Evolutionary conservation across 176 grass and related monocot species (phyloP).

Genomic region (Triticum turgidum): DNA sequence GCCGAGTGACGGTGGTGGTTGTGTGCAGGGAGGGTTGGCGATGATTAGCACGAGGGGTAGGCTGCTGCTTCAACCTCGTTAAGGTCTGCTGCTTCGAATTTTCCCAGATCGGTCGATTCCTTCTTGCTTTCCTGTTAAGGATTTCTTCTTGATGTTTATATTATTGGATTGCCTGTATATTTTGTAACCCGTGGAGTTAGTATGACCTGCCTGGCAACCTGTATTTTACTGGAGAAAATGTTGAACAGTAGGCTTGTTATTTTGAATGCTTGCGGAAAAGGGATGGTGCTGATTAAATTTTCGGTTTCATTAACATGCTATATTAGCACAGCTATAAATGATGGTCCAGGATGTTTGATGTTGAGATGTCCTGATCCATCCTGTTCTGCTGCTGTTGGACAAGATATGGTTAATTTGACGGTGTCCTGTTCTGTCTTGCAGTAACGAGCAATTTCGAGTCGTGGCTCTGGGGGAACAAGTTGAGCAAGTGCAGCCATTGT

Average conservation of each 20-base stretch:
- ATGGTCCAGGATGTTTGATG: conserved; percentile 97
- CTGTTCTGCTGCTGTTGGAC: conserved; percentile 80
- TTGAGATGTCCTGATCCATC: conserved; percentile 96
- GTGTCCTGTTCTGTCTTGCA: too few species aligned
- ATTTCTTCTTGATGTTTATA: neutral
- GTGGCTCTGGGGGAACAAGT: too few species aligned
- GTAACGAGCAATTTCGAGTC: too few species aligned
- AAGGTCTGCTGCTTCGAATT: too few species aligned
- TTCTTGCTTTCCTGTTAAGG: too few species aligned
- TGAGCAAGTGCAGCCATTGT: too few species aligned
- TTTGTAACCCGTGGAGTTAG: neutral
- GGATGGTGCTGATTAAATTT: conserved; percentile 18
- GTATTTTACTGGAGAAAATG: conserved; percentile 16
- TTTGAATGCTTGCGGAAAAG: conserved; percentile 6
- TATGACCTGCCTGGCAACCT: neutral
- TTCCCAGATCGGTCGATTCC: too few species aligned
- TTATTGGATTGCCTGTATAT: neutral
- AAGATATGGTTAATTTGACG: conserved; percentile 73
- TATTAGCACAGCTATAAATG: conserved; percentile 93
- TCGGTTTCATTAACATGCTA: conserved; percentile 61
- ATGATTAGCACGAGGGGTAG: too few species aligned
- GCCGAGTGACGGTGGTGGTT: too few species aligned
- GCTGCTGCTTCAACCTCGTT: too few species aligned
- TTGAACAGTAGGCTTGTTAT: conserved; percentile 24
- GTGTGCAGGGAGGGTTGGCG: too few species aligned